Base-by-base conservation (phyloP, 2,329 filamentous ascomycete species). In the Claviceps sp. region DNA sequence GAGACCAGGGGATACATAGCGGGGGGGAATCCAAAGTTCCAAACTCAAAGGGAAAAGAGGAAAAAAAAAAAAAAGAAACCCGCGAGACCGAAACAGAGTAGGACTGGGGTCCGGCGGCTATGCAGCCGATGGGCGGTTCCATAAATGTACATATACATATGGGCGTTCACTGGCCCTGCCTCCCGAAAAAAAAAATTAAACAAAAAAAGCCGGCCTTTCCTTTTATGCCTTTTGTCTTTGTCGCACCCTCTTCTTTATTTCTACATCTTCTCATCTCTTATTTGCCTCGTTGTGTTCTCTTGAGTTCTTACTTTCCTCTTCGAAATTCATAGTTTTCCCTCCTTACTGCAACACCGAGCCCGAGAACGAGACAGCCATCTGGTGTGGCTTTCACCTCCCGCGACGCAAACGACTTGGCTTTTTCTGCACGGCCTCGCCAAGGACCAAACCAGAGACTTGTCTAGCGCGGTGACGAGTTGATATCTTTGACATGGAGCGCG, bases 401-500 rank as follows among this genome's bases (percentile, higher is more conserved):
- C 29, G 29, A 34, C 29, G 9, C 8, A 34, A 34, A 34, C 29
- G 29, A 34, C 29, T 34, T 34, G 29, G 29, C 29, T 34, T 34
- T 4, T 11, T 34, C 29, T 34, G 29, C 29, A 34, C 29, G 29
- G 29, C 29, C 9, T 34, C 29, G 29, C 29, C 29, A 34, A 34
- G 29, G 29, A 34, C 29, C 29, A 34, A 29, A 34, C 9, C 9
- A 34, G 9, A 34, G 9, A 9, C 29, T 34, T 34, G 29, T 34
- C 29, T 34, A 34, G 29, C 29, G 29, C 29, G 29, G 26, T 29
- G 29, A 34, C 29, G 29, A 34, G 29, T 11, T 34, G 29, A 9
- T 9, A 22, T 8, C 17, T 39, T 1, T 39, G 13, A 43, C n/a
- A 54, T 54, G 52, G 52, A 54, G 58, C 61, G 63, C 34, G 58